Base-by-base conservation (phyloP, 1,284 basidiomycete species). In the Trichosporon sp. region DNA sequence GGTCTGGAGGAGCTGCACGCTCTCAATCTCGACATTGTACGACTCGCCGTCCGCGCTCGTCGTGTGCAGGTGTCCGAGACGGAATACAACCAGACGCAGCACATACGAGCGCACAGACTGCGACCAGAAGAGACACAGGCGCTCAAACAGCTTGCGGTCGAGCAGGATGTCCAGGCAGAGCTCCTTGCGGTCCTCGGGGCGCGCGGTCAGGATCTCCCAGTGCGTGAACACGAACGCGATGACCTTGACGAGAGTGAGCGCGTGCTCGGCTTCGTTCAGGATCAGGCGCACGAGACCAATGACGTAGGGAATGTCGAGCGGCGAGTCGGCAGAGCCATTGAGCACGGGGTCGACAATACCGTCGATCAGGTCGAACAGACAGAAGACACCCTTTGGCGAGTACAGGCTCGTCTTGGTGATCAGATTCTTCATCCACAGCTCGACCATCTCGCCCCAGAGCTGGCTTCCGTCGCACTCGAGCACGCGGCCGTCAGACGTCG, bases 141-240 rank as follows among this genome's bases (percentile, higher is more conserved):
- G 73, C 65, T 82, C 76, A 68, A 84, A 84, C 34, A 83, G 63
- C 33, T 71, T 71, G 58, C 77, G 78, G 58, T 82, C 73, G 52
- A 84, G 74, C 56, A 84, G 69, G 52, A 83, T 69, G 23, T 79
- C 74, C 56, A 82, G 69, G 65, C 82, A 82, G 36, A 84, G 72
- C 59, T 79, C 81, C 29, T 74, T 74, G 11, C 82, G 74, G 66
- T 83, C 81, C 44, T 76, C 76, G 0, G 75, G 64, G 10, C 75
- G 62, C 7, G 79, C 71, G 8, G 81, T 82, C 56, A 84, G 74
- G n/a, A 81, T 80, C 63, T 83, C 82, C 73, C 81, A 84, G 67
- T 83, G 81, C 4, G 82, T 81, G 65, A 83, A 84, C 14, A 84
- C 72, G 63, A 83, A 83, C 7, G 82, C 79, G 60, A 84, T 79